phyloP scores from a whole-genome alignment of 164 flowering plant genomes.

The Stephania japonica region DNA sequence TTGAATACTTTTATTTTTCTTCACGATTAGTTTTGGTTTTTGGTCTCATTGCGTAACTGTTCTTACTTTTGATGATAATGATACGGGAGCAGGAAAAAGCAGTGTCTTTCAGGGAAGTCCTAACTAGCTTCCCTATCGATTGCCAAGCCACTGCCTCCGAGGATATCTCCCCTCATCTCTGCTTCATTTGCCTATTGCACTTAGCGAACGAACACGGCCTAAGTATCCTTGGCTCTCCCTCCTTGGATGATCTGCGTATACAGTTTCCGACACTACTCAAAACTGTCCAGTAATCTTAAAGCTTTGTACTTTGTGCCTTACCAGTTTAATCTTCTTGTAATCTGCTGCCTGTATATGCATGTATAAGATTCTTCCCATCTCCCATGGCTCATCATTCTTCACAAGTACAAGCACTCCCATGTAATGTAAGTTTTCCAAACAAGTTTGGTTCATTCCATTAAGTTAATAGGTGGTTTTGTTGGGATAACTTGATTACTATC shows the following conservation, averaged over 20 bases:
- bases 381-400: neutral
- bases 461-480: no score
- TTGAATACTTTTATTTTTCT: neutral
- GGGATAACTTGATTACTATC: no score
- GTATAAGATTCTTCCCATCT: neutral
- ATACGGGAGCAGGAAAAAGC: constrained; percentile 20
- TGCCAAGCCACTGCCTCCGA: constrained; percentile 39
- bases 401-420: neutral
- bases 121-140: constrained; percentile 40
- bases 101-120: constrained; percentile 34
- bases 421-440: neutral
- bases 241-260: constrained; percentile 59
- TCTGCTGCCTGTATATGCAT: constrained; percentile 1
- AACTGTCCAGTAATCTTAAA: neutral
- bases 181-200: constrained; percentile 79
- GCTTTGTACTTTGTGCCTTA: neutral
- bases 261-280: constrained; percentile 20
- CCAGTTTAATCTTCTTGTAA: neutral
- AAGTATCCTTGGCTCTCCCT: constrained; percentile 36
- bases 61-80: neutral
- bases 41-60: neutral
- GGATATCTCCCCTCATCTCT: constrained; percentile 68
- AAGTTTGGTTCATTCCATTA: no score
- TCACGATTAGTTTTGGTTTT: neutral
- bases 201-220: constrained; percentile 77